phyloP scores from a whole-genome alignment of 495 filamentous ascomycete species.

The Penicillium verhagenii region DNA sequence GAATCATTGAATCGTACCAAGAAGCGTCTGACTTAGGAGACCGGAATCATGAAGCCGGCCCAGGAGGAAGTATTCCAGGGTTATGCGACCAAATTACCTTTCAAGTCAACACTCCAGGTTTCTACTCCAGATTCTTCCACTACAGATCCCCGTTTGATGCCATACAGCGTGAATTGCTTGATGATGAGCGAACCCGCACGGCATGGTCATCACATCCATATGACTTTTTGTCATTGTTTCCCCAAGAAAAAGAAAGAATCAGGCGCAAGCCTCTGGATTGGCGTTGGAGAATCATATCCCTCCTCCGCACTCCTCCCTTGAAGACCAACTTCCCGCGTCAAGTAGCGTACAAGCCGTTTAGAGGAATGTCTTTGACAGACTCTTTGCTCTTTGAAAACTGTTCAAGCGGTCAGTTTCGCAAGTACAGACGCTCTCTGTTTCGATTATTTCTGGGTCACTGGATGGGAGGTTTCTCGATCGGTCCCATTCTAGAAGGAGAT shows the following conservation, averaged over 20 bases:
- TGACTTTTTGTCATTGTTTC: constrained; percentile 1
- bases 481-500: neutral
- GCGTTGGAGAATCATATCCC: neutral
- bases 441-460: neutral
- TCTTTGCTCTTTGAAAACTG: neutral
- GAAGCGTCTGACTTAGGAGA: too few relatives aligned
- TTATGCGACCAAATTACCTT: neutral
- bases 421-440: neutral
- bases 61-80: too few relatives aligned
- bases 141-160: neutral
- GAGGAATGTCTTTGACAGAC: neutral
- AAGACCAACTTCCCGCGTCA: neutral
- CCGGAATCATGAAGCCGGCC: too few relatives aligned
- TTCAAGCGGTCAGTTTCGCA: neutral
- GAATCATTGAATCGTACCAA: neutral
- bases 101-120: neutral
- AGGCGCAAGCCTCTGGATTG: neutral
- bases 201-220: neutral
- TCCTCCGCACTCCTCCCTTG: neutral
- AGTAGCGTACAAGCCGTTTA: neutral
- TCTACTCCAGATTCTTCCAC: constrained; percentile 5
- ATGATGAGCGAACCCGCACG: constrained; percentile 1
- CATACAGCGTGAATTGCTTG: neutral
- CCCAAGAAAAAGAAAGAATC: neutral
- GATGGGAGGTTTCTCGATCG: neutral